Percentiles rank a stretch among this genome's conserved stretches.
Conservation (phyloP, 345 rosid species). For the Sonneratia alba region DNA sequence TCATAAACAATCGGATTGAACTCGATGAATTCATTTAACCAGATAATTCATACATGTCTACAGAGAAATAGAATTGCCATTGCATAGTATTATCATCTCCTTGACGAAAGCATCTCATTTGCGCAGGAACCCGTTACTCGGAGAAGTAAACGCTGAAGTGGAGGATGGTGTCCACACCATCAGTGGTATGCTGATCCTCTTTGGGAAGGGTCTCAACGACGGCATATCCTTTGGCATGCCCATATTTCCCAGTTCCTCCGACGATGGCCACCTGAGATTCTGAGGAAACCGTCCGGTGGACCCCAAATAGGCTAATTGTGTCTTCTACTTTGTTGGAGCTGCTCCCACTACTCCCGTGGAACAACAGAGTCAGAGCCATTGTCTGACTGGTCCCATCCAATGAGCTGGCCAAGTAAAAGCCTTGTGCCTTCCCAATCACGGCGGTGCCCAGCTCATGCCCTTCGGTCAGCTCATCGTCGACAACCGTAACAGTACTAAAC, state of each 20-base stretch:
- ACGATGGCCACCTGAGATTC: slow-evolving; percentile 65
- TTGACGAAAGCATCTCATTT: background rate
- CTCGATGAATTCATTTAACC: too few species aligned
- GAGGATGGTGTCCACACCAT: slow-evolving; percentile 76
- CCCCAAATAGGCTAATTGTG: slow-evolving; percentile 76
- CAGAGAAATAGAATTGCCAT: background rate
- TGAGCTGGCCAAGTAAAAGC: slow-evolving; percentile 86
- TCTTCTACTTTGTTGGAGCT: slow-evolving; percentile 26
- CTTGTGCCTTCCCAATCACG: slow-evolving; percentile 69
- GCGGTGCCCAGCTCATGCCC: slow-evolving; percentile 74
- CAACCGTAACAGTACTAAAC: slow-evolving; percentile 78
- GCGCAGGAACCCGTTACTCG: slow-evolving; percentile 12
- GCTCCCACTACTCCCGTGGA: slow-evolving; percentile 32
- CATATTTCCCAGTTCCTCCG: slow-evolving; percentile 90
- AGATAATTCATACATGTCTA: too few species aligned
- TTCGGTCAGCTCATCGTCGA: slow-evolving; percentile 77
- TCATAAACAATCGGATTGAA: too few species aligned
- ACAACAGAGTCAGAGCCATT: slow-evolving; percentile 46
- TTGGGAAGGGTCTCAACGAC: slow-evolving; percentile 57
- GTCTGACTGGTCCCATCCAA: slow-evolving; percentile 88
- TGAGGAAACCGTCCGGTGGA: slow-evolving; percentile 61
- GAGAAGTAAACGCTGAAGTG: slow-evolving; percentile 62
- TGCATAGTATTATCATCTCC: background rate
- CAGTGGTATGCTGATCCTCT: slow-evolving; percentile 69
- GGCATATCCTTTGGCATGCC: slow-evolving; percentile 69